phyloP scores from a whole-genome alignment of 2,329 filamentous ascomycete species.

The Colletotrichum sp. region DNA sequence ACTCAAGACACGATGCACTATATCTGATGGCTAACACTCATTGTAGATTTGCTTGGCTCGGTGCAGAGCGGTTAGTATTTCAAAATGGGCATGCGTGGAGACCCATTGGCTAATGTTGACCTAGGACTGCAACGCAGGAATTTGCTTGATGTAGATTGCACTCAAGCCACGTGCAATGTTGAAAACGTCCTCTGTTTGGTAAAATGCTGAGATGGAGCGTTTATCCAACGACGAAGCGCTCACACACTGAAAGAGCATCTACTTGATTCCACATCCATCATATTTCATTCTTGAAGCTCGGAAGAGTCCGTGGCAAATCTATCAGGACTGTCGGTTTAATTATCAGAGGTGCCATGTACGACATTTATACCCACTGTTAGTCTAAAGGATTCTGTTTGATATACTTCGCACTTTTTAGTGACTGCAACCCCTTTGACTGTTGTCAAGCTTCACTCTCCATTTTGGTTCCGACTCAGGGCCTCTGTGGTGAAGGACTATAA shows the following conservation, averaged over 20 bases:
- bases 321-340: not conserved
- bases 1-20: accelerated
- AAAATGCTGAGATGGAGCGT: not conserved
- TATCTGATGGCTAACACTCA: not conserved
- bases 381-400: not conserved
- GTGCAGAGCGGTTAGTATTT: not conserved
- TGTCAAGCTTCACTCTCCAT: no score
- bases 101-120: not conserved
- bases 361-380: not conserved
- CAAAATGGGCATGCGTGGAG: accelerated
- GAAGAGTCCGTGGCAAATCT: not conserved
- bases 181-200: not conserved
- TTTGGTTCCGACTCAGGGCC: no score
- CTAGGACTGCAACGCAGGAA: not conserved
- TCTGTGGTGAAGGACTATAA: not conserved
- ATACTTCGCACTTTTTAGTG: not conserved
- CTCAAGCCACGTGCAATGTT: not conserved
- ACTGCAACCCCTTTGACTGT: not conserved
- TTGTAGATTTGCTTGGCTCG: not conserved
- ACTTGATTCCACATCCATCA: not conserved
- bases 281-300: not conserved
- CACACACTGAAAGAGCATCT: not conserved
- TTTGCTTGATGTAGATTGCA: not conserved
- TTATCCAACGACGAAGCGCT: not conserved
- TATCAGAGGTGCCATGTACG: not conserved